Evolutionary conservation across 1,284 basidiomycete species (phyloP).

Genomic region (Trametes polyzona): DNA sequence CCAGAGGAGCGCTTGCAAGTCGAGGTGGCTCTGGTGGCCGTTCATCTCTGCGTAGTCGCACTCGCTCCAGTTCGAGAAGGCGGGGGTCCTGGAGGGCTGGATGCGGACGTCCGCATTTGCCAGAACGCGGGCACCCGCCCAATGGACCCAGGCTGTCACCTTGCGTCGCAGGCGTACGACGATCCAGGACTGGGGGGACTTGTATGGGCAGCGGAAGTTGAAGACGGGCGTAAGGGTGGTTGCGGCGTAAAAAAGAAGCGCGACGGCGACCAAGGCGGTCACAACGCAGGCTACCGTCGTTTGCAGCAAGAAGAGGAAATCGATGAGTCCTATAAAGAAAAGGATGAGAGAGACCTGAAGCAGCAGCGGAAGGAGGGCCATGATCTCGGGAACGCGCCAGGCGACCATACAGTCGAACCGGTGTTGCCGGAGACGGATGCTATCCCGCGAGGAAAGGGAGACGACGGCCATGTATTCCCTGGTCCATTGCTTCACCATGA

Average conservation of each 20-base stretch:
- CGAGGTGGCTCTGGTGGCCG: constrained; percentile 7
- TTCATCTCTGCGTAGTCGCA: constrained; percentile 17
- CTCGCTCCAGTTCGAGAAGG: constrained; percentile 23
- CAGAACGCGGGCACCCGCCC: neutral
- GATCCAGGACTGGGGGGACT: constrained; percentile 34
- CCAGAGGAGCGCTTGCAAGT: constrained; percentile 22
- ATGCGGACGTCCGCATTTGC: no score
- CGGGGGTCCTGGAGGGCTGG: neutral
- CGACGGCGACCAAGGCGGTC: constrained; percentile 20
- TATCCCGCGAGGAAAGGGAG: constrained; percentile 21
- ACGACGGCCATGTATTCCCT: constrained; percentile 23
- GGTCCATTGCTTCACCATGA: constrained; percentile 30
- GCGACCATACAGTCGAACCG: constrained; percentile 31
- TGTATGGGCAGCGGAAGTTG: constrained; percentile 29
- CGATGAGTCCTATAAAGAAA: constrained; percentile 29
- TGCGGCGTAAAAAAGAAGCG: constrained; percentile 24
- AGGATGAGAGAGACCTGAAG: constrained; percentile 34
- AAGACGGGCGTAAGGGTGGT: constrained; percentile 30
- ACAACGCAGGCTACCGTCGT: constrained; percentile 26
- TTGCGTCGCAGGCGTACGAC: constrained; percentile 6
- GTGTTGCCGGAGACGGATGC: constrained; percentile 30
- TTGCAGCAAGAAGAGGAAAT: constrained; percentile 30
- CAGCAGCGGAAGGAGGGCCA: constrained; percentile 33
- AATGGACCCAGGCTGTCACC: neutral
- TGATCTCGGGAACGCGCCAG: constrained; percentile 33